These are phyloP conservation scores for Oryza meyeriana DNA, from an alignment of 176 grass and related monocot species.

Conservation along the genomic window DNA sequence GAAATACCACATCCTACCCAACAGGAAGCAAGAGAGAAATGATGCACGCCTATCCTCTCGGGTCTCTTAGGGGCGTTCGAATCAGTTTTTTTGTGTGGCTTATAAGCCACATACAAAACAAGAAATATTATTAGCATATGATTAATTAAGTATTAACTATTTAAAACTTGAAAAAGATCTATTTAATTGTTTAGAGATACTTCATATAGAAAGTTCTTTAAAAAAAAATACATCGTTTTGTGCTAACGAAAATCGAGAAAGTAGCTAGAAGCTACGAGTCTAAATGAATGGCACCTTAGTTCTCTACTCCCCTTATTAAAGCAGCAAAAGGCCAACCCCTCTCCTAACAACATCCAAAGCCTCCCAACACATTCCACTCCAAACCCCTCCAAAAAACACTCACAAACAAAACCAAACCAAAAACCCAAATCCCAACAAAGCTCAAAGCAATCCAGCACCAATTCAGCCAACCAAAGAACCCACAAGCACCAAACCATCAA, in stretches of 20 bases:
- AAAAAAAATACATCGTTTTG: no score
- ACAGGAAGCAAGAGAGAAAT: conserved; percentile 13
- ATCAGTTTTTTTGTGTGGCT: no score
- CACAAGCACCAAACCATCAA: not conserved
- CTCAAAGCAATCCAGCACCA: not conserved
- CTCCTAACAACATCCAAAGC: not conserved
- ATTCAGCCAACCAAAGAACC: not conserved
- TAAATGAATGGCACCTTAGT: no score
- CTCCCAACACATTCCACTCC: not conserved
- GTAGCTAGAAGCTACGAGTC: no score
- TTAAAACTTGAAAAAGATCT: no score
- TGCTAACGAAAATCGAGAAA: no score
- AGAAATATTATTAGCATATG: no score
- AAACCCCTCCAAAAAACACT: not conserved
- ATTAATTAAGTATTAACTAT: no score
- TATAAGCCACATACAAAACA: no score
- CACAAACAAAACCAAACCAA: not conserved
- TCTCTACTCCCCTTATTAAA: not conserved
- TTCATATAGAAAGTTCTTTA: no score
- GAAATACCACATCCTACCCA: conserved; percentile 43
- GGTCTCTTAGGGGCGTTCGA: no score
- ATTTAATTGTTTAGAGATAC: no score
- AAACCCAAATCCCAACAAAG: not conserved
- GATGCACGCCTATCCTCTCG: not conserved
- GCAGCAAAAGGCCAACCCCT: not conserved